Conservation (phyloP, 169 alveolate genomes). For the Eimeria falciformis region DNA sequence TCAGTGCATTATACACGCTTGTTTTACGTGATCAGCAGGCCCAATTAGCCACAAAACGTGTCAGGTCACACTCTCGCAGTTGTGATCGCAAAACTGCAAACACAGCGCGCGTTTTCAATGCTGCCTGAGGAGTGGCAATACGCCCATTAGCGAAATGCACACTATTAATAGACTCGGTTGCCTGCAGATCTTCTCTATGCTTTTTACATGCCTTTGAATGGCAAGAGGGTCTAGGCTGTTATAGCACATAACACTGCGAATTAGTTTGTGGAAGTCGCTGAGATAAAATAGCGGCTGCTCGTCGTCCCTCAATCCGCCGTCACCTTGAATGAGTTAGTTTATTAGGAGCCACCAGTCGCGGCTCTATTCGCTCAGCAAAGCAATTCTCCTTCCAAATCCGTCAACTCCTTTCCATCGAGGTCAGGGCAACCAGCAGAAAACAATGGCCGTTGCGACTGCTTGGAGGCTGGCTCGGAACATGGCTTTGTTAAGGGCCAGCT, state of each 20-base stretch:
- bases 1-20: conserved; percentile 82
- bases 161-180: no score
- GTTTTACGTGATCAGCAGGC: conserved; percentile 84
- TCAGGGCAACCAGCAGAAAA: no score
- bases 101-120: no score
- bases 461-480: no score
- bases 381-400: no score
- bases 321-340: conserved; percentile 47
- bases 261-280: conserved; percentile 53
- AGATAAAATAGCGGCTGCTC: conserved; percentile 71
- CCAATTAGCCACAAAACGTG: conserved; percentile 87
- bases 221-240: conserved; percentile 37
- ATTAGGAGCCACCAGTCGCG: no score
- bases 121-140: no score
- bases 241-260: conserved; percentile 55
- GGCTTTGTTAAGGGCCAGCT: no score
- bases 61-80: conserved; percentile 80
- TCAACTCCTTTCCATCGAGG: no score
- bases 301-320: conserved; percentile 76
- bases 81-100: conserved; percentile 78
- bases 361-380: no score
- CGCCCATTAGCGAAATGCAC: no score
- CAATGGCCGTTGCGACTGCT: no score
- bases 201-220: conserved; percentile 50
- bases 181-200: conserved; percentile 68